Percentiles rank a stretch among this genome's conserved stretches.
Evolutionary conservation across 352 stramenopile species (phyloP).

Genomic region (Pythium apleroticum): DNA sequence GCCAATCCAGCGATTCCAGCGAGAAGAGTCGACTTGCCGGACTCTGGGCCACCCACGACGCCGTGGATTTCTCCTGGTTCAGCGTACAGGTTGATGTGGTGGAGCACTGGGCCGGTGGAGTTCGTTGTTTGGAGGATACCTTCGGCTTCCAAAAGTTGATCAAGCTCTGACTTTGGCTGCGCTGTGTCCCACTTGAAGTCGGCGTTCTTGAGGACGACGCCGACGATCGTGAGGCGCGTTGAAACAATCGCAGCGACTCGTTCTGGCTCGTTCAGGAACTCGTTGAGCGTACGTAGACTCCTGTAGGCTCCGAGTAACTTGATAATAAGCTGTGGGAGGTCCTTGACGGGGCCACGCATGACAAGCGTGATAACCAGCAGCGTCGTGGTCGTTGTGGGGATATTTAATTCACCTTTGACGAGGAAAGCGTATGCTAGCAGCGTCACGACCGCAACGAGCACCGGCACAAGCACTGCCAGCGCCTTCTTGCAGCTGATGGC

Average conservation of each 20-base stretch:
- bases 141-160: slow-evolving; percentile 26
- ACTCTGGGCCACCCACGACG: slow-evolving; percentile 60
- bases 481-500: not conserved
- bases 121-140: slow-evolving; percentile 2
- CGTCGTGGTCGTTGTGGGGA: not conserved
- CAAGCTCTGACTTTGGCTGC: slow-evolving; percentile 33
- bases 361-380: slow-evolving; percentile 12
- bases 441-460: slow-evolving; percentile 48
- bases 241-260: not conserved
- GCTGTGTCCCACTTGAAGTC: slow-evolving; percentile 72
- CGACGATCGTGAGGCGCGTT: slow-evolving; percentile 33
- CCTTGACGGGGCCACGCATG: slow-evolving; percentile 1
- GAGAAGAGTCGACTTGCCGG: slow-evolving; percentile 75
- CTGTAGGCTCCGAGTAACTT: slow-evolving; percentile 15
- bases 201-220: slow-evolving; percentile 48
- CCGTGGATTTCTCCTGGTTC: slow-evolving; percentile 56
- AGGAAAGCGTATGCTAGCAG: slow-evolving; percentile 56
- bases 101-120: slow-evolving; percentile 35
- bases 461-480: slow-evolving; percentile 31
- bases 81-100: slow-evolving; percentile 65
- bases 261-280: slow-evolving; percentile 14
- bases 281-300: slow-evolving; percentile 35
- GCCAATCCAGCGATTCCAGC: slow-evolving; percentile 59
- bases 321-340: not conserved
- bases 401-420: not conserved